Percentiles rank a stretch among this genome's conserved stretches.
These are phyloP conservation scores for Penicillium cosmopolitanum DNA, from an alignment of 495 filamentous ascomycete genomes.

Conservation along the genomic window DNA sequence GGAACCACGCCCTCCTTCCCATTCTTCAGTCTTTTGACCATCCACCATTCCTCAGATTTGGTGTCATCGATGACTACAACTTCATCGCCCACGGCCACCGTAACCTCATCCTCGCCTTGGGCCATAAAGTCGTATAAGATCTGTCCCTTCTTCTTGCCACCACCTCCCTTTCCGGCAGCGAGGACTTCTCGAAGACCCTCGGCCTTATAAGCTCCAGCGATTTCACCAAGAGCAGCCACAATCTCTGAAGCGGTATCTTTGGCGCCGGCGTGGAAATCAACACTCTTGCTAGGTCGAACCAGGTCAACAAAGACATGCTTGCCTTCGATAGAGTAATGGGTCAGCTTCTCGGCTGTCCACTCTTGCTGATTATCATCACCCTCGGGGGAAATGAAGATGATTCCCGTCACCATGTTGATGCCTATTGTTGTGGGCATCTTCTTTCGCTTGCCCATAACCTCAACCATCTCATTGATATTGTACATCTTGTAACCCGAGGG, in stretches of 20 bases:
- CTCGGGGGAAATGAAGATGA: constrained; percentile 91
- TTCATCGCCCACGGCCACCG: constrained; percentile 86
- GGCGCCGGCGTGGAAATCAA: constrained; percentile 95
- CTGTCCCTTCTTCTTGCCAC: constrained; percentile 75
- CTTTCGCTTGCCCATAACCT: constrained; percentile 91
- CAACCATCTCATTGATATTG: constrained; percentile 95
- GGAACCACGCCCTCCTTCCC: constrained; percentile 98
- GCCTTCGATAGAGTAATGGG: constrained; percentile 93
- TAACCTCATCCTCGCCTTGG: constrained; percentile 95
- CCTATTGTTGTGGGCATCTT: constrained; percentile 96
- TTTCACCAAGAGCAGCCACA: constrained; percentile 81
- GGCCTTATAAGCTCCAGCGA: constrained; percentile 80
- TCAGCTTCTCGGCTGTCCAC: constrained; percentile 92
- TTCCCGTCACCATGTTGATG: constrained; percentile 81
- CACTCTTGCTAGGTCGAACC: constrained; percentile 84
- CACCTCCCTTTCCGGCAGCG: constrained; percentile 69
- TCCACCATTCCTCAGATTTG: constrained; percentile 98
- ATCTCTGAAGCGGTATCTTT: constrained; percentile 98
- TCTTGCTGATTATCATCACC: constrained; percentile 85
- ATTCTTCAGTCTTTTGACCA: constrained; percentile 86
- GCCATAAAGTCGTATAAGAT: constrained; percentile 96
- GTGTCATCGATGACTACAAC: constrained; percentile 87
- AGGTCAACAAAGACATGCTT: constrained; percentile 98
- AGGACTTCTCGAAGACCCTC: constrained; percentile 88
- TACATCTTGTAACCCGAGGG: constrained; percentile 88